Conservation (phyloP, 495 filamentous ascomycete genomes). For the Letharia lupina region DNA sequence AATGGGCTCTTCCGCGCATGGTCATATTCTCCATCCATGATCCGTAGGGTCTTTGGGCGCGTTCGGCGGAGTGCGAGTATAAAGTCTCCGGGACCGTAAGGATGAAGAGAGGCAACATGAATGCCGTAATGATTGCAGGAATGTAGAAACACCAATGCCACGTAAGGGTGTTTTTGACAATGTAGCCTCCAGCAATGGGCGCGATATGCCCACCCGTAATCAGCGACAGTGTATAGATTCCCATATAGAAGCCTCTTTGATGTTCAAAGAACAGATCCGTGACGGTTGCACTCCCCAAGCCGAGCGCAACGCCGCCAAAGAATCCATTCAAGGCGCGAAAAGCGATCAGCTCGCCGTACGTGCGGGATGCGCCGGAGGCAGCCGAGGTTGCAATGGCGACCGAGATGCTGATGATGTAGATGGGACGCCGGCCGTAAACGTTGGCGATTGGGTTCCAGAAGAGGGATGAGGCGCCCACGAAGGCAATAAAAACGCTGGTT, state of each 20-base stretch:
- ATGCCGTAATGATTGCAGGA: constrained; percentile 22
- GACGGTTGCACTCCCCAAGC: constrained; percentile 33
- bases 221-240: constrained; percentile 27
- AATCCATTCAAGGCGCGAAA: constrained; percentile 34
- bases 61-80: constrained; percentile 19
- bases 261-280: constrained; percentile 39
- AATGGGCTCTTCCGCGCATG: constrained; percentile 20
- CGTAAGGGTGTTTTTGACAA: constrained; percentile 22
- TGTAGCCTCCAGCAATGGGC: constrained; percentile 26
- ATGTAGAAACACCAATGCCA: constrained; percentile 30
- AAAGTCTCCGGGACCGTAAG: constrained; percentile 31
- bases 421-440: constrained; percentile 31
- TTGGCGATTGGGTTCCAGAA: constrained; percentile 30
- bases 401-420: constrained; percentile 30
- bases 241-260: constrained; percentile 32
- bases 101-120: constrained; percentile 22
- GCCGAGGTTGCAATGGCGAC: constrained; percentile 31
- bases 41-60: constrained; percentile 16
- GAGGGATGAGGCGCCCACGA: constrained; percentile 23
- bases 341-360: constrained; percentile 31
- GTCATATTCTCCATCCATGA: constrained; percentile 25
- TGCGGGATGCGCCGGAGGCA: constrained; percentile 28
- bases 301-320: constrained; percentile 30
- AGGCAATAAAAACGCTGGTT: constrained; percentile 10
- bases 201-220: constrained; percentile 29